Base-by-base conservation (phyloP, 2,329 filamentous ascomycete species). In the Pseudovirgaria hyperparasitica region DNA sequence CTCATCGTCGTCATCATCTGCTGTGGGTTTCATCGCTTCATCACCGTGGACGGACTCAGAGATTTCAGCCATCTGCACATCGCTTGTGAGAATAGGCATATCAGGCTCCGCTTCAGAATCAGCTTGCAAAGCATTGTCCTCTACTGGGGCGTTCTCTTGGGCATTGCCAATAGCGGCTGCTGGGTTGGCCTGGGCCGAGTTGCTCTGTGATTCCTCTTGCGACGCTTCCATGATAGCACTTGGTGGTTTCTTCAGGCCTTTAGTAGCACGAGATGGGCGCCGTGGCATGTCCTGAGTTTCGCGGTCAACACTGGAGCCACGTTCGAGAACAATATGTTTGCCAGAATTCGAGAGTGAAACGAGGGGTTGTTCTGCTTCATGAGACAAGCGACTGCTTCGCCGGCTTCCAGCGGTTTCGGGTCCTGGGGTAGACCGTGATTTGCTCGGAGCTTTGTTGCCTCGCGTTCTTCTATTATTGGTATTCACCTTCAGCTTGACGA, bases 321-420 rank as follows among this genome's bases (percentile, higher is more conserved):
- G 58, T 7, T 72, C 54, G 4, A 69, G 57, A 28, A 67, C 50
- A 31, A 62, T 59, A 44, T 75, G 69, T 32, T 58, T 64, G 11
- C 71, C 71, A 6, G 70, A 73, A 35, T 69, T 65, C 3, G 70
- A 67, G 23, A 76, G 52, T 10, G 65, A 67, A 23, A 72, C 52
- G 9, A 75, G 60, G 18, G 67, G 62, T 19, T 67, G 63, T 15
- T 67, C 62, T 4, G 65, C 55, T 36, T 70, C 67, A 34, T 70
- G 67, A 14, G 64, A 71, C 11, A 70, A 58, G 23, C 72, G 70
- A 42, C 67, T 72, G 36, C 63, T 72, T 34, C 70, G 62, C 36
- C 72, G 57, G 20, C 53, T 56, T 16, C 46, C 50, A 1, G 38
- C 43, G 10, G 42, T 36, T 32, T 57, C 40, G 34, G 50, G 49